phyloP scores from a whole-genome alignment of 2,329 filamentous ascomycete genomes.

The Pseudogymnoascus destructans region DNA sequence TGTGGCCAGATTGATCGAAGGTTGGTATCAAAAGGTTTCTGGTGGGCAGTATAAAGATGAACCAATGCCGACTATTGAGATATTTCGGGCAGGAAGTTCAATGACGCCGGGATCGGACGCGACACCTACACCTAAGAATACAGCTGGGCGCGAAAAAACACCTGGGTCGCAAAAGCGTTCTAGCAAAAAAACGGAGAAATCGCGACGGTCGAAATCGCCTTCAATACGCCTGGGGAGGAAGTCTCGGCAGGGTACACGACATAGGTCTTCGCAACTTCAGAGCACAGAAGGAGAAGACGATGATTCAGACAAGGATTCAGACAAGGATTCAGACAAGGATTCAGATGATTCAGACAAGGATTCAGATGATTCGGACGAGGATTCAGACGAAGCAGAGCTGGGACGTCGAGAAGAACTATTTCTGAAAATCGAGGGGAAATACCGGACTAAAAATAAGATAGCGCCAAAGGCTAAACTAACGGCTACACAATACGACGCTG shows the following conservation, averaged over 20 bases:
- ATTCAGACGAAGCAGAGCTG: neutral
- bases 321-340: neutral
- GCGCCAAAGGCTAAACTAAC: neutral
- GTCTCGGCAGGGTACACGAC: constrained; percentile 7
- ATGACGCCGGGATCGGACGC: neutral
- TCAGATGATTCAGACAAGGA: neutral
- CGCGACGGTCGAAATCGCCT: too few species aligned
- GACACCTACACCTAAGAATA: constrained; percentile 9
- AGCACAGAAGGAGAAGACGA: neutral
- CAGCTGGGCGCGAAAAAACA: constrained; percentile 7
- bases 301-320: neutral
- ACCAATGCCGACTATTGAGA: neutral
- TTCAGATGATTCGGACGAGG: too few species aligned
- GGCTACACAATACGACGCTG: neutral
- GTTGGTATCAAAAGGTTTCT: neutral
- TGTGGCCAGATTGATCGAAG: neutral
- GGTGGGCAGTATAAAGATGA: neutral
- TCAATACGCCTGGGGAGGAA: neutral
- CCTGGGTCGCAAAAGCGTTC: neutral
- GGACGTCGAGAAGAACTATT: neutral
- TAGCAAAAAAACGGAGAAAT: too few species aligned
- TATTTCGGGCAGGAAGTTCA: neutral
- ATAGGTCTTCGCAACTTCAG: neutral
- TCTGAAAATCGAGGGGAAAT: neutral
- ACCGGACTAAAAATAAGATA: neutral